phyloP scores from a whole-genome alignment of 129 eudicot species.

The Saposhnikovia divaricata region DNA sequence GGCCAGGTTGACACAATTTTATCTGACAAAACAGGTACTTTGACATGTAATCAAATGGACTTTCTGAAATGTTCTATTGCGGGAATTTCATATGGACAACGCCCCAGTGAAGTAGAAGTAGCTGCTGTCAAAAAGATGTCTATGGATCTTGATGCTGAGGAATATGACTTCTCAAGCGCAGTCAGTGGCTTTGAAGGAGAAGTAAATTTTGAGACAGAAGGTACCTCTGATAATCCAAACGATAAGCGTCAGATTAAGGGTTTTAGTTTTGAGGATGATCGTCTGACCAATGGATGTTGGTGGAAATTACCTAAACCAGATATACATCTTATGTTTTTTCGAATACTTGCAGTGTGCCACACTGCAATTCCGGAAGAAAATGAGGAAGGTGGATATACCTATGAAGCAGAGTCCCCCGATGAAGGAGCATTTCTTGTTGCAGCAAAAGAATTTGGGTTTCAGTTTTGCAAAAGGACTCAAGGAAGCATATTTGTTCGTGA shows the following conservation, averaged over 20 bases:
- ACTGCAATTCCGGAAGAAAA: constrained; percentile 55
- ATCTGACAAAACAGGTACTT: constrained; percentile 46
- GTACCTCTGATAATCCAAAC: constrained; percentile 24
- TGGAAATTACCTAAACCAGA: constrained; percentile 35
- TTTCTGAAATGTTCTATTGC: constrained; percentile 42
- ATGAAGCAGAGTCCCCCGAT: constrained; percentile 63
- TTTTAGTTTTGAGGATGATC: constrained; percentile 46
- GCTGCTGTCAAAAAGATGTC: constrained; percentile 56
- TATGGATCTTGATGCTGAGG: constrained; percentile 37
- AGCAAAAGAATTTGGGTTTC: constrained; percentile 57
- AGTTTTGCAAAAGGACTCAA: constrained; percentile 50
- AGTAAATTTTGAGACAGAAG: constrained; percentile 30
- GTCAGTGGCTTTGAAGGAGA: constrained; percentile 18
- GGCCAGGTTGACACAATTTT: constrained; percentile 48
- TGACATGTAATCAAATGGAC: constrained; percentile 50
- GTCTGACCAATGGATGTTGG: constrained; percentile 44
- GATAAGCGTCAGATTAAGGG: constrained; percentile 29
- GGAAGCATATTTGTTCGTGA: constrained; percentile 50
- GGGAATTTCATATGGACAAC: constrained; percentile 30
- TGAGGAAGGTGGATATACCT: constrained; percentile 31
- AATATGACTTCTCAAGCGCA: constrained; percentile 13
- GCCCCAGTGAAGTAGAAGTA: constrained; percentile 40
- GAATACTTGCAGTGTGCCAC: constrained; percentile 57
- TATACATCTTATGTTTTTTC: constrained; percentile 33
- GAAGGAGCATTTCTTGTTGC: constrained; percentile 62